Base-by-base conservation (phyloP, 805 yeast species). In the Komagataella ulmi region DNA sequence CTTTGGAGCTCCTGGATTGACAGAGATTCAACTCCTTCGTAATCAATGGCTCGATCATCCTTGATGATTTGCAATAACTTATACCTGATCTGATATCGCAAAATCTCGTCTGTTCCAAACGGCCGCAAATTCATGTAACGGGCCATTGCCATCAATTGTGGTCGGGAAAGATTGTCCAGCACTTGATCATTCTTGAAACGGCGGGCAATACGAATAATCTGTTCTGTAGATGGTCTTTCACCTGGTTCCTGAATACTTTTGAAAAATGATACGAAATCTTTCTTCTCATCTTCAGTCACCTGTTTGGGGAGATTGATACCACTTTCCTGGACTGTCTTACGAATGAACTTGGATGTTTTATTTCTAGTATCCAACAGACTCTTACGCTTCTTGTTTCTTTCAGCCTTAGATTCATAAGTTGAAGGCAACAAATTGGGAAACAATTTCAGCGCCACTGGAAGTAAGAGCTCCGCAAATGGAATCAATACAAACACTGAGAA, bases 381-480 rank as follows among this genome's bases (percentile, higher is more conserved):
- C 48, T 70, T 68, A 48, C 67, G 57, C 61, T 82, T 81, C 60
- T 76, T 73, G 56, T 81, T 83, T 58, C 73, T 77, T 53, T 79
- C 85, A 17, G 63, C 64, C 47, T 72, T 73, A 7, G 83, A 76
- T 64, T 84, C 89, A 66, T 88, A 91, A 7, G 98, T 93, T 21
- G 97, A 88, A 24, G 99, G 99, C 55, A 91, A 74, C 58, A 91
- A 67, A 64, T 87, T 88, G 61, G 98, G 98, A 80, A 91, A 91
- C 10, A 91, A 57, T 65, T 86, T 86, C 57, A 91, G 71, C 1
- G 96, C 97, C 30, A 91, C 69, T 0, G 98, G 98, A 50, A 91
- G 72, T 56, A 91, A 73, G 52, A 91, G 71, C 67, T 91, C 98
- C n/a, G 97, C 97, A 70, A 91, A 91, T 47, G 98, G 98, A 45